A percentile compares a stretch with the other conserved stretches of the same genome.
Evolutionary conservation across 2,329 filamentous ascomycete genomes (phyloP).

Genomic region (Simplicillium sp.): DNA sequence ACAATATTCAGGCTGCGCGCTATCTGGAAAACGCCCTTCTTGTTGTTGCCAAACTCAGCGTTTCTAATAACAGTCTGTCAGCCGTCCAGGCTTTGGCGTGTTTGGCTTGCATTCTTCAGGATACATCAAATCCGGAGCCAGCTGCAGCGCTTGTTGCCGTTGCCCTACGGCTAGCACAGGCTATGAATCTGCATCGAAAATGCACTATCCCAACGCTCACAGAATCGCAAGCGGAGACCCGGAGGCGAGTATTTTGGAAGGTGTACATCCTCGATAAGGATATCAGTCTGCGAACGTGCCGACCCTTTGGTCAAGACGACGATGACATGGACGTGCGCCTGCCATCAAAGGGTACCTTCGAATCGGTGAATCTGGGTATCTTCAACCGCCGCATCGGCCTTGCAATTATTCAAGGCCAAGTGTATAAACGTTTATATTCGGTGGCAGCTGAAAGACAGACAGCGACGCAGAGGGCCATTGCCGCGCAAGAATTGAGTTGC

Average conservation of each 20-base stretch:
- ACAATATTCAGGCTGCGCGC: too few species aligned
- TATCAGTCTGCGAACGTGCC: constrained; percentile 13
- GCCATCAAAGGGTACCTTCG: constrained; percentile 10
- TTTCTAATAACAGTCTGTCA: constrained; percentile 4
- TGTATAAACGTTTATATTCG: too few species aligned
- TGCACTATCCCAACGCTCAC: too few species aligned
- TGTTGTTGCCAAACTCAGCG: too few species aligned
- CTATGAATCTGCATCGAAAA: too few species aligned
- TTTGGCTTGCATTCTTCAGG: constrained; percentile 14
- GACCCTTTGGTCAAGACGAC: constrained; percentile 14
- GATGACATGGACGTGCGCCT: constrained; percentile 17
- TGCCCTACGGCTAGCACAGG: constrained; percentile 2
- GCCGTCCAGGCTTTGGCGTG: constrained; percentile 15
- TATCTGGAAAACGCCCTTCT: too few species aligned
- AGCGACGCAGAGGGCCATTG: too few species aligned
- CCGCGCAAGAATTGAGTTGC: too few species aligned
- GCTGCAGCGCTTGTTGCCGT: constrained; percentile 11
- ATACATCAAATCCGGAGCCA: constrained; percentile 12
- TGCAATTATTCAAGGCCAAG: too few species aligned
- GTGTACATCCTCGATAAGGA: constrained; percentile 15
- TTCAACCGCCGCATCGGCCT: too few species aligned
- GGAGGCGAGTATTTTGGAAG: constrained; percentile 15
- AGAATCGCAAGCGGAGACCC: constrained; percentile 4
- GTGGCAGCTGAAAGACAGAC: too few species aligned
- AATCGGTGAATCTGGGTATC: too few species aligned